These are phyloP conservation scores for Chrysoporthe puriensis DNA, from an alignment of 2,329 filamentous ascomycete genomes.

Conservation along the genomic window DNA sequence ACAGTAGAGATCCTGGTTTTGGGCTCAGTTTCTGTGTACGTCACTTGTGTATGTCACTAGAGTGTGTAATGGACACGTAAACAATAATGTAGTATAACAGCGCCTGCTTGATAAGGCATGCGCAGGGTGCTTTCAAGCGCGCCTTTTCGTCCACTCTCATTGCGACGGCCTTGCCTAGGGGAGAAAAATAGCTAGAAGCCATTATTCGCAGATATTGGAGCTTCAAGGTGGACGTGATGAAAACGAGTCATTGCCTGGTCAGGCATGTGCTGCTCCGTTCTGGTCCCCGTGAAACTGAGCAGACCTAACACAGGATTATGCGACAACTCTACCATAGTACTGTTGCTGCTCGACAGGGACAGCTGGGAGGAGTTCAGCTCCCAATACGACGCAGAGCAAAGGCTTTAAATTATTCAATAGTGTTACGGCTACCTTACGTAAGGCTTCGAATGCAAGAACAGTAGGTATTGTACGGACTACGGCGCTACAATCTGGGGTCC, in stretches of 20 bases:
- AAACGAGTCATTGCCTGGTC: neutral
- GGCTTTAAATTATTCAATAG: neutral
- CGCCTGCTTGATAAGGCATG: neutral
- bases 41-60: neutral
- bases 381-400: neutral
- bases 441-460: neutral
- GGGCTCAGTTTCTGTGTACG: neutral
- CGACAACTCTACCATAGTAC: neutral
- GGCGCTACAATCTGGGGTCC: neutral
- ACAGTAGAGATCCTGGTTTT: neutral
- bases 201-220: neutral
- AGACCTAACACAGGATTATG: neutral
- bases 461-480: neutral
- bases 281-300: neutral
- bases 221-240: neutral
- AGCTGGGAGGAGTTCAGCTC: neutral
- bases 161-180: neutral
- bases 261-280: neutral
- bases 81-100: neutral
- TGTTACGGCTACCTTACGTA: neutral
- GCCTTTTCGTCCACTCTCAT: neutral
- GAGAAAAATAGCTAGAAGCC: neutral
- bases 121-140: neutral
- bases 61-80: neutral
- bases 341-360: neutral